Percentiles rank a stretch among this genome's conserved stretches.
Evolutionary conservation across 1,284 basidiomycete genomes (phyloP).

Genomic region (Takashimella koratensis): DNA sequence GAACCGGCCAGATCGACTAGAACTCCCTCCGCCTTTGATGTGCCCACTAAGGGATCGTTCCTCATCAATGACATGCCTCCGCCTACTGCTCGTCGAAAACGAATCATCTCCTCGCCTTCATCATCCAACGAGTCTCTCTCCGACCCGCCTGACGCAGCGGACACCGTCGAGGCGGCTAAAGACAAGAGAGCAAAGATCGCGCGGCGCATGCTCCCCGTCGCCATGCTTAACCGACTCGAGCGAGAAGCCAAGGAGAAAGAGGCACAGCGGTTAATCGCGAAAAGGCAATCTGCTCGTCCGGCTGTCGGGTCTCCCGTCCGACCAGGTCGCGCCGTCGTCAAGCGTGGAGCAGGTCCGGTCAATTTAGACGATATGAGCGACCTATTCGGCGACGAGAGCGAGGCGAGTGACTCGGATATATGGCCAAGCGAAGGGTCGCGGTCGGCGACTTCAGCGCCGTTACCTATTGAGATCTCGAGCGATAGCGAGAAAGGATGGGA

Average conservation of each 20-base stretch:
- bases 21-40: slow-evolving; percentile 3
- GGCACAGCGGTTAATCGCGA: slow-evolving; percentile 2
- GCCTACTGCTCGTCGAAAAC: not conserved
- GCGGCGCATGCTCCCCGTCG: slow-evolving; percentile 39
- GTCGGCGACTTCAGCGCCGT: no score
- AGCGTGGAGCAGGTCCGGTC: slow-evolving; percentile 16
- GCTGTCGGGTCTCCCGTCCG: slow-evolving; percentile 20
- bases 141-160: slow-evolving; percentile 1
- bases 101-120: not conserved
- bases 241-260: slow-evolving; percentile 19
- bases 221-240: slow-evolving; percentile 36
- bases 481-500: slow-evolving; percentile 6
- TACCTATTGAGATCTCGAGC: slow-evolving; percentile 19
- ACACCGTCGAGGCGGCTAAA: not conserved
- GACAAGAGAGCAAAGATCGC: slow-evolving; percentile 36
- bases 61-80: slow-evolving; percentile 9
- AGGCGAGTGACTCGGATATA: not conserved
- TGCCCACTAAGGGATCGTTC: slow-evolving; percentile 4
- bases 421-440: not conserved
- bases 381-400: slow-evolving; percentile 11
- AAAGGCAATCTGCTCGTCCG: not conserved
- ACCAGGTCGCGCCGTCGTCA: slow-evolving; percentile 35
- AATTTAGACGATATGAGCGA: slow-evolving; percentile 17
- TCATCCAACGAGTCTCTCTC: not conserved
- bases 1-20: no score